These are phyloP conservation scores for Ophiostoma angusticollis DNA, from an alignment of 2,329 filamentous ascomycete species.

Conservation along the genomic window DNA sequence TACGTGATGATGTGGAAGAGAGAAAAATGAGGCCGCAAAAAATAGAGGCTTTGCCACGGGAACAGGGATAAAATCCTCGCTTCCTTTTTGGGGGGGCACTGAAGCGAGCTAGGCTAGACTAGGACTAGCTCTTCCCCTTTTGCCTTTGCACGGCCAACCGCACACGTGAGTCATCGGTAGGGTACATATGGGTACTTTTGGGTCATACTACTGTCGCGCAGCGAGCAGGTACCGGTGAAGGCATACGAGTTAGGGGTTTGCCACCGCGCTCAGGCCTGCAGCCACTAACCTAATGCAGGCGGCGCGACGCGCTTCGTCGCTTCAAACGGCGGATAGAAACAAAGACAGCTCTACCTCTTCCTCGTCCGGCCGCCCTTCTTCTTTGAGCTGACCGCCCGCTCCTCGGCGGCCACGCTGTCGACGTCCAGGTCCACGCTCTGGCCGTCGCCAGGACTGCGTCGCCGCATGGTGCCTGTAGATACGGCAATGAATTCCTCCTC, in stretches of 20 bases:
- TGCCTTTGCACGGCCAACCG: neutral
- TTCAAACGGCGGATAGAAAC: too few relatives aligned
- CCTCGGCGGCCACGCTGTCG: constrained; percentile 35
- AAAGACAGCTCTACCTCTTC: neutral
- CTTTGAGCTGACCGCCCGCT: constrained; percentile 20
- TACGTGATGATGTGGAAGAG: constrained; percentile 28
- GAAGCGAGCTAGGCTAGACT: constrained; percentile 22
- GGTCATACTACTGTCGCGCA: too few relatives aligned
- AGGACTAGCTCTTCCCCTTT: constrained; percentile 16
- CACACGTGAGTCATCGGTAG: too few relatives aligned
- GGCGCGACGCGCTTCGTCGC: too few relatives aligned
- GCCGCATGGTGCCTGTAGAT: constrained; percentile 68
- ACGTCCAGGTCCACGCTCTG: constrained; percentile 41
- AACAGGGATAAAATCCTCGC: constrained; percentile 31
- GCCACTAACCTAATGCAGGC: too few relatives aligned
- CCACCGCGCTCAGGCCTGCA: too few relatives aligned
- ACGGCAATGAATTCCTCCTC: constrained; percentile 72
- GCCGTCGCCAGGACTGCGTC: constrained; percentile 67
- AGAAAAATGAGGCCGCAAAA: constrained; percentile 16
- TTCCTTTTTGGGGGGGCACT: constrained; percentile 25
- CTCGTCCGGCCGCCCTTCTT: constrained; percentile 32
- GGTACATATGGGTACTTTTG: too few relatives aligned
- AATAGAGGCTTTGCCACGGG: constrained; percentile 3
- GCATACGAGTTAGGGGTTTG: too few relatives aligned
- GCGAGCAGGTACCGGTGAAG: too few relatives aligned